Percentiles rank a stretch among this genome's conserved stretches.
These are phyloP conservation scores for Oxyria digyna DNA, from an alignment of 148 eudicot species.

Conservation along the genomic window DNA sequence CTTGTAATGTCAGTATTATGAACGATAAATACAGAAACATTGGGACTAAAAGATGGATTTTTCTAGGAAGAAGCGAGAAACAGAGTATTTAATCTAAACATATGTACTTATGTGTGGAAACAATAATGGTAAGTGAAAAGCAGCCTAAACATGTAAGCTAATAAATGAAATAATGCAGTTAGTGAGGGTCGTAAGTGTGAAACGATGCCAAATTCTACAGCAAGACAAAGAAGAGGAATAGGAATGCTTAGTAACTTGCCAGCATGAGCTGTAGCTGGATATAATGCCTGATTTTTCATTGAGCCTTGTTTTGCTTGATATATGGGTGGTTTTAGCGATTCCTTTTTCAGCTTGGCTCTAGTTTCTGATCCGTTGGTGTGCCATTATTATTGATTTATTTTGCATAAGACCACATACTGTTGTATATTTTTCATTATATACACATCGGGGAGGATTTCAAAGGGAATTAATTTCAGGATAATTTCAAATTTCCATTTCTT, in stretches of 20 bases:
- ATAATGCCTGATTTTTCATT: neutral
- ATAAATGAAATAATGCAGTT: neutral
- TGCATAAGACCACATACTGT: neutral
- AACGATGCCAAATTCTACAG: neutral
- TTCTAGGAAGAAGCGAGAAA: neutral
- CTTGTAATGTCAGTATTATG: neutral
- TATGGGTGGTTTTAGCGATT: neutral
- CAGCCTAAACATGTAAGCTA: neutral
- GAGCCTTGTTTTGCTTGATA: neutral
- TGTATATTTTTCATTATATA: neutral
- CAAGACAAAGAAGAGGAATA: neutral
- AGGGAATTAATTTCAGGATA: neutral
- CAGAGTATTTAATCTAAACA: neutral
- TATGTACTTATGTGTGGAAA: neutral
- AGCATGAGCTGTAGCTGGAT: neutral
- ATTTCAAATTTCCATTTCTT: neutral
- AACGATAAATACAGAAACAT: neutral
- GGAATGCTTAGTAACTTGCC: neutral
- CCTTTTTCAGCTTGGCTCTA: neutral
- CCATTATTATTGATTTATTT: neutral
- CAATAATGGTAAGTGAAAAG: neutral
- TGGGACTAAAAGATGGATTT: neutral
- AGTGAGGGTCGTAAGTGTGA: neutral
- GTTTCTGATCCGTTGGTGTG: conserved; percentile 1
- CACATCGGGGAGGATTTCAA: neutral